Base-by-base conservation (phyloP, 208 protist species). In the Wallacemonas rigidus region DNA sequence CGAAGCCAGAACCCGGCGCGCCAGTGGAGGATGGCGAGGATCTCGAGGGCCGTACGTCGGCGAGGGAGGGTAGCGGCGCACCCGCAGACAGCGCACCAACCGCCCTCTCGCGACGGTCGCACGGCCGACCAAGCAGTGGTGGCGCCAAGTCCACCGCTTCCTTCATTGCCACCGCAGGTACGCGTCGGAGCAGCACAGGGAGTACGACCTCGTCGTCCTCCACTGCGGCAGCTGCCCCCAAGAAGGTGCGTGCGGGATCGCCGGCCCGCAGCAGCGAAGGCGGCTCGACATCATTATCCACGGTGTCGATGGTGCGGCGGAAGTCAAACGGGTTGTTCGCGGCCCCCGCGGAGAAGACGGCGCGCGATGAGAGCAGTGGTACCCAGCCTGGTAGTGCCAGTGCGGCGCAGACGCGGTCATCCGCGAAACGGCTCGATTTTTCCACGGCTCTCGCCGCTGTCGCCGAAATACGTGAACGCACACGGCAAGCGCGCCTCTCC, bases 361-460 rank as follows among this genome's bases (percentile, higher is more conserved):
- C 5, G 40, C 60, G 7, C 41, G 60, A 50, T 4, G 43, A 45
- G 5, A 26, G n/a, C 60, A 41, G 1, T 3, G 17, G 15, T 8
- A 9, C 5, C n/a, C 11, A n/a, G 64, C 11, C 6, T 9, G 57
- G 43, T 39, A 54, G 6, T 15, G 48, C 63, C 14, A 47, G 36
- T 8, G n/a, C 64, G 40, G 39, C 64, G 40, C 64, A 55, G 12
- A 38, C 14, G 9, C 56, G 64, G 1, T 38, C 48, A 1, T 70
- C 78, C 17, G 74, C 72, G 55, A 72, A 77, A 4, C 75, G 67
- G 3, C 60, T 82, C 9, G 81, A 87, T 72, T 87, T 87, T 48
- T 61, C 75, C 5, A 63, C 72, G 7, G 81, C 75, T 40, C 50
- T 87, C 7, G 81, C 81, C 2, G 67, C 75, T 2, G 81, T 87